Conservation (phyloP, 2,329 filamentous ascomycete genomes). For the Claviceps africana region DNA sequence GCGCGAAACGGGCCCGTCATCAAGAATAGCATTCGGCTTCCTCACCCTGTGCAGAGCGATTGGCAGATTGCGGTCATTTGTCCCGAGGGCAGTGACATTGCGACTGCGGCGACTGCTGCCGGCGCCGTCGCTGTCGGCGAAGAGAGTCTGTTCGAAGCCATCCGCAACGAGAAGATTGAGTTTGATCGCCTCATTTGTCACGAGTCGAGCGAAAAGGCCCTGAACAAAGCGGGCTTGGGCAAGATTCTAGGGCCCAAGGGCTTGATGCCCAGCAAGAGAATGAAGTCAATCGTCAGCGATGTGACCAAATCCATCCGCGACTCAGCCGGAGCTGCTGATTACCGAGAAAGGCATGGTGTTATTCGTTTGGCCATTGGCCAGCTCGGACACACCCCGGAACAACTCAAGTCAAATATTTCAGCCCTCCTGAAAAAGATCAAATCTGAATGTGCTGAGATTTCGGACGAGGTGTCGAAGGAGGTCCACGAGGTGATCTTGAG, state of each 20-base stretch:
- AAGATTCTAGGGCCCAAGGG: conserved; percentile 76
- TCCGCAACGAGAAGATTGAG: conserved; percentile 59
- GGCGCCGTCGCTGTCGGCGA: conserved; percentile 79
- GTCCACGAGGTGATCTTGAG: conserved; percentile 59
- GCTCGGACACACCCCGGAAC: conserved; percentile 73
- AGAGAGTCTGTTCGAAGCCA: conserved; percentile 67
- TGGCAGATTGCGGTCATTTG: conserved; percentile 82
- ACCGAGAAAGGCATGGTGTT: conserved; percentile 73
- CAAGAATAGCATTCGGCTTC: conserved; percentile 75
- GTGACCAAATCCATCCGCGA: conserved; percentile 62
- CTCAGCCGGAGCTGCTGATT: conserved; percentile 72
- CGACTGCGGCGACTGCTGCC: conserved; percentile 57
- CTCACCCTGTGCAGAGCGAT: conserved; percentile 80
- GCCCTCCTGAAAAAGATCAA: conserved; percentile 62
- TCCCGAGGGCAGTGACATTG: conserved; percentile 62
- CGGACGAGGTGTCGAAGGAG: conserved; percentile 32
- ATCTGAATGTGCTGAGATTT: conserved; percentile 61
- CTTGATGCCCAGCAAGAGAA: conserved; percentile 82
- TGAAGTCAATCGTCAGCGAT: conserved; percentile 76
- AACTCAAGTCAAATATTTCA: conserved; percentile 74
- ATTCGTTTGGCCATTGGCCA: conserved; percentile 85
- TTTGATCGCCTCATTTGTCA: conserved; percentile 90
- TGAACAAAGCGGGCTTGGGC: conserved; percentile 71
- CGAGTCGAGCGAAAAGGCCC: conserved; percentile 56
- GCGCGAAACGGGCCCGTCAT: conserved; percentile 76